A percentile compares a stretch with the other conserved stretches of the same genome.
Conservation (phyloP, 2,329 filamentous ascomycete genomes). For the Aspergillus uvarum region DNA sequence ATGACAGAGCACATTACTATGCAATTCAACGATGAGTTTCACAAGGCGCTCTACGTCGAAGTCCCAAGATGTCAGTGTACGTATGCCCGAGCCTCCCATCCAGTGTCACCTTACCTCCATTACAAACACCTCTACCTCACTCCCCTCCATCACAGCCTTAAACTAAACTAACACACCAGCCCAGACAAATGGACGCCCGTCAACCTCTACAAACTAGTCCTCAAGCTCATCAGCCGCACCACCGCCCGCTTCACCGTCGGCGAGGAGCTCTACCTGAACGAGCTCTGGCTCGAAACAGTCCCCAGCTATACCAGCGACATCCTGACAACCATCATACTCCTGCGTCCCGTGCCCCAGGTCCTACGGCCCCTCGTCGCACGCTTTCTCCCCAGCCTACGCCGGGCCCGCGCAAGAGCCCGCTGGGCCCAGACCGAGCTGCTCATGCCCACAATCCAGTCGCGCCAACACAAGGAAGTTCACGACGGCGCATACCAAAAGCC, state of each 20-base stretch:
- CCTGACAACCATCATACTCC: slow-evolving; percentile 31
- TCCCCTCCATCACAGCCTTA: background rate
- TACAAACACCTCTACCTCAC: too few relatives aligned
- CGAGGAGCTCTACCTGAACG: slow-evolving; percentile 35
- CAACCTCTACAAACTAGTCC: slow-evolving; percentile 28
- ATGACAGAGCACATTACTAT: slow-evolving; percentile 25
- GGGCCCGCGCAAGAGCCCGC: slow-evolving; percentile 31
- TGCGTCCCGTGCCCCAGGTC: slow-evolving; percentile 36
- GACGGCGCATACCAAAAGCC: slow-evolving; percentile 24
- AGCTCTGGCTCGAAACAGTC: slow-evolving; percentile 39
- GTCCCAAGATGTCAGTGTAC: slow-evolving; percentile 28
- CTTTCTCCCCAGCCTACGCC: slow-evolving; percentile 36
- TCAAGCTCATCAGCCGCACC: slow-evolving; percentile 39
- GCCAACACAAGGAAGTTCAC: slow-evolving; percentile 24
- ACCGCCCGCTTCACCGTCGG: slow-evolving; percentile 45
- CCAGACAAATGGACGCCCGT: slow-evolving; percentile 26
- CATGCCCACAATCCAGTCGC: slow-evolving; percentile 32
- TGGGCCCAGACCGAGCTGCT: slow-evolving; percentile 36
- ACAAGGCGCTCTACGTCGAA: slow-evolving; percentile 23
- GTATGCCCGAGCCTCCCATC: background rate
- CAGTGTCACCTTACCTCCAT: too few relatives aligned
- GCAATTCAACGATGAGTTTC: slow-evolving; percentile 27
- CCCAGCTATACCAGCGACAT: slow-evolving; percentile 38
- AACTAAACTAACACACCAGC: background rate
- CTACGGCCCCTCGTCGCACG: slow-evolving; percentile 35